These are phyloP conservation scores for Phellopilus nigrolimitatus DNA, from an alignment of 1,284 basidiomycete genomes.

Conservation along the genomic window DNA sequence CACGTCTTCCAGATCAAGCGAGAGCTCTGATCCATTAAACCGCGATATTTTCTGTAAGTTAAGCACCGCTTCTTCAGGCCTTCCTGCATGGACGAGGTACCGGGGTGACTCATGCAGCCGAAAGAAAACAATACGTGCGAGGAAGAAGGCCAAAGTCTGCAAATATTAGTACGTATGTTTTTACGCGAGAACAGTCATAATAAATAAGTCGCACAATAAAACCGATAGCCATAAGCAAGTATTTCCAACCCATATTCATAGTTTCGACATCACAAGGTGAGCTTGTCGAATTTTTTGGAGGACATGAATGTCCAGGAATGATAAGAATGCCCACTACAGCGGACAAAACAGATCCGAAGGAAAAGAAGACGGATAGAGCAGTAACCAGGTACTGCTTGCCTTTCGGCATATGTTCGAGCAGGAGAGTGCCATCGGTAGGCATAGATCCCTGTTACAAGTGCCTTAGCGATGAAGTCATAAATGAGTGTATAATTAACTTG, in stretches of 20 bases:
- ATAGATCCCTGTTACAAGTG: slow-evolving; percentile 66
- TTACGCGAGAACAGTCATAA: no score
- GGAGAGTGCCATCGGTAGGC: slow-evolving; percentile 94
- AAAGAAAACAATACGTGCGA: slow-evolving; percentile 85
- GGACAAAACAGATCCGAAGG: slow-evolving; percentile 81
- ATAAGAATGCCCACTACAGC: slow-evolving; percentile 75
- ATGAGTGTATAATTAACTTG: slow-evolving; percentile 33
- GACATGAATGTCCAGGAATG: slow-evolving; percentile 75
- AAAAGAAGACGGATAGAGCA: slow-evolving; percentile 94
- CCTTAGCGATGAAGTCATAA: not conserved
- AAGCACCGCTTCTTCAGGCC: slow-evolving; percentile 76
- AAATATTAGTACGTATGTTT: not conserved
- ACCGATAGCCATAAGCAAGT: slow-evolving; percentile 70
- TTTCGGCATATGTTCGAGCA: slow-evolving; percentile 92
- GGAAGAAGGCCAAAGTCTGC: slow-evolving; percentile 84
- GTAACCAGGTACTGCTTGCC: slow-evolving; percentile 91
- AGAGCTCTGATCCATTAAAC: slow-evolving; percentile 74
- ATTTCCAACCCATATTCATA: slow-evolving; percentile 85
- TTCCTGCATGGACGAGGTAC: slow-evolving; percentile 81
- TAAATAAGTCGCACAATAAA: slow-evolving; percentile 49
- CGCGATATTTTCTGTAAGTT: slow-evolving; percentile 78
- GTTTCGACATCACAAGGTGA: slow-evolving; percentile 56
- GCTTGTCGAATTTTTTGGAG: slow-evolving; percentile 22
- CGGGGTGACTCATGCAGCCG: slow-evolving; percentile 90
- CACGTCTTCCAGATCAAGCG: slow-evolving; percentile 69